Evolutionary conservation across 345 rosid species (phyloP), one percentile per base, ranked within the genome.

Genomic region (Rhodomyrtus tomentosa): DNA sequence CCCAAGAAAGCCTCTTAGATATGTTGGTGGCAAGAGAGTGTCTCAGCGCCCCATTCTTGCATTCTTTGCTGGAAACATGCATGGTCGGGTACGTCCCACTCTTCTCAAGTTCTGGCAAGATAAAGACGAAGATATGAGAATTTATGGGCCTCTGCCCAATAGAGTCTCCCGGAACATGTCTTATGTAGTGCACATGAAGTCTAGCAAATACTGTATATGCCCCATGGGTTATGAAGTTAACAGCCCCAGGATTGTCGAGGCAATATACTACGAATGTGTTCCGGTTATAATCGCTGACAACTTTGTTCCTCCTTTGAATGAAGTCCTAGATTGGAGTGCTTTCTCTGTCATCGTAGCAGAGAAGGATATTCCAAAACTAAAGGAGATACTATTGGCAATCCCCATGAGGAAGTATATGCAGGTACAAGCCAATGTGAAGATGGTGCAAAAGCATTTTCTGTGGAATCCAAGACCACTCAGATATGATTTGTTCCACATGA

Each of bases 181-280:
- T 25, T 95, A 94, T 62, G 91, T 96, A 74, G 94, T 92, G 50
- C 99, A 95, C 87, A 96, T 96, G 99, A 95, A 94, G 84, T 91
- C 96, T 22, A 96, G 98, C 84, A 94, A 87, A 84, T 96, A 86
- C 82, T 96, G 99, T 83, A 55, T 94, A 80, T 96, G 99, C 87
- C 98, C 98, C 22, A 94, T 91, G 98, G 99, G 98, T 2, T 91
- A 89, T 86, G 98, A 96, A 89, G 99, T 95, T 83, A 96, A 95
- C 91, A 94, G 99, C 88, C 99, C 99, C 10, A 83, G 98, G 84
- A 93, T 96, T 53, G 95, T 95, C 0, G 98, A 96, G 90, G 94
- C 99, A 48, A 92, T 96, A 85, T 93, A 94, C 89, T 96, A 95
- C 68, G 99, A 96, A 82, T 96, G 99, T 27, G 94, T 96, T 42